Conservation (phyloP, 2,329 filamentous ascomycete genomes). For the Claviceps citrina region DNA sequence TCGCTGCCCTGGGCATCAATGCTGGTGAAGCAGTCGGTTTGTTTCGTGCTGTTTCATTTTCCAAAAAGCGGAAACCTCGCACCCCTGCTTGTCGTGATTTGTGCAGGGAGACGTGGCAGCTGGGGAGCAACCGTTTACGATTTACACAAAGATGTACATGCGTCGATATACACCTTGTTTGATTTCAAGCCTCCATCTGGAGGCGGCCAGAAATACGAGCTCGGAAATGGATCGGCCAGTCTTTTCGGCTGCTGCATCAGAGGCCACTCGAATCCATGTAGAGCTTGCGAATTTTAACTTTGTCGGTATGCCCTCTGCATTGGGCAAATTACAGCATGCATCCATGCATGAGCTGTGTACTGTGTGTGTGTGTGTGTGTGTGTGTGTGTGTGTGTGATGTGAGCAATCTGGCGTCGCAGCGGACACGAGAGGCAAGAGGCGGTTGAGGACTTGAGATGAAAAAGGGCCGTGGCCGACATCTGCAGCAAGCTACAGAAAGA, state of each 20-base stretch:
- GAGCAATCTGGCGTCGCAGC: background rate
- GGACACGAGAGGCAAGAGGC: too few relatives aligned
- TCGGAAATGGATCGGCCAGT: background rate
- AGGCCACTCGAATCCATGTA: too few relatives aligned
- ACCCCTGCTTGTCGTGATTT: background rate
- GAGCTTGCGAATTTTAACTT: too few relatives aligned
- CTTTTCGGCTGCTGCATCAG: background rate
- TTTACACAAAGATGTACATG: too few relatives aligned
- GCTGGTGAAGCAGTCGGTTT: background rate
- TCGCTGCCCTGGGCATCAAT: background rate
- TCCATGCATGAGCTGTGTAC: background rate
- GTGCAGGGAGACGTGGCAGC: conserved; percentile 3
- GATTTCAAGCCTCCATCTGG: background rate
- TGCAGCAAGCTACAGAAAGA: too few relatives aligned
- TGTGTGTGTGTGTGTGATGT: background rate
- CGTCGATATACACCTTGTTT: background rate
- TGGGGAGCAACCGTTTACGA: too few relatives aligned
- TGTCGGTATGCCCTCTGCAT: background rate
- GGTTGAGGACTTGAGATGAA: background rate
- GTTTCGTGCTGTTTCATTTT: background rate
- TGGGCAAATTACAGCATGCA: background rate
- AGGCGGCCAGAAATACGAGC: background rate
- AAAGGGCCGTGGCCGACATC: too few relatives aligned
- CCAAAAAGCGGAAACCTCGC: background rate
- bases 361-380: too few relatives aligned